Evolutionary conservation across 371 early-diverging fungal species (phyloP), one percentile per base, ranked within the genome.

Genomic region (Mortierella sp.): DNA sequence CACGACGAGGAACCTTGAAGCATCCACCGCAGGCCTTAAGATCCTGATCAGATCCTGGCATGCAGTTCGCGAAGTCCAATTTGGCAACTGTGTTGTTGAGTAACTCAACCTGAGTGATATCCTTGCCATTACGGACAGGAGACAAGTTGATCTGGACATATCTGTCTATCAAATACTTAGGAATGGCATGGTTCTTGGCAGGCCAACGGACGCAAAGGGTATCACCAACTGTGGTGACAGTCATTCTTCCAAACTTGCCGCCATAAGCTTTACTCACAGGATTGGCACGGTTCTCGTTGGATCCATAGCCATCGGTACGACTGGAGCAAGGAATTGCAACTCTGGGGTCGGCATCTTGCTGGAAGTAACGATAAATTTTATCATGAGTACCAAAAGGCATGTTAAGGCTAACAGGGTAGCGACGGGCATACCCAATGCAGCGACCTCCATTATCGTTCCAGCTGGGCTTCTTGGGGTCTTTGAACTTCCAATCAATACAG

Each of bases 121-220:
- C 79, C 60, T 71, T 72, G 55, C 74, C 55, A 70, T 78, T 78
- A 34, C 73, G 73, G 73, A 65, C 34, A 50, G 60, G 60, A n/a
- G 78, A 72, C 73, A 74, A 55, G 74, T 73, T 79, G 79, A 79
- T 74, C 74, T 74, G 74, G 70, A 79, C 74, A 73, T 48, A 68
- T 42, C 72, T 34, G 70, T 79, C 74, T n/a, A 45, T 79, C 31
- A 70, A 28, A 44, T 55, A 52, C 57, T 71, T 28, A 38, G 77
- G 60, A 50, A 60, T 44, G 26, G 80, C 75, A 28, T 79, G 78
- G 73, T 78, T 78, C 78, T 78, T 78, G 78, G 78, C 78, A 45
- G 78, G 78, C 78, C 78, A 78, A 54, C 78, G 78, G 73, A 78
- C 52, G 80, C 80, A 79, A 48, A 79, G 80, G n/a, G 71, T 75